Percentiles rank a stretch among this genome's conserved stretches.
These are phyloP conservation scores for Domatiomyces globalis DNA, from an alignment of 2,329 filamentous ascomycete species.

Conservation along the genomic window DNA sequence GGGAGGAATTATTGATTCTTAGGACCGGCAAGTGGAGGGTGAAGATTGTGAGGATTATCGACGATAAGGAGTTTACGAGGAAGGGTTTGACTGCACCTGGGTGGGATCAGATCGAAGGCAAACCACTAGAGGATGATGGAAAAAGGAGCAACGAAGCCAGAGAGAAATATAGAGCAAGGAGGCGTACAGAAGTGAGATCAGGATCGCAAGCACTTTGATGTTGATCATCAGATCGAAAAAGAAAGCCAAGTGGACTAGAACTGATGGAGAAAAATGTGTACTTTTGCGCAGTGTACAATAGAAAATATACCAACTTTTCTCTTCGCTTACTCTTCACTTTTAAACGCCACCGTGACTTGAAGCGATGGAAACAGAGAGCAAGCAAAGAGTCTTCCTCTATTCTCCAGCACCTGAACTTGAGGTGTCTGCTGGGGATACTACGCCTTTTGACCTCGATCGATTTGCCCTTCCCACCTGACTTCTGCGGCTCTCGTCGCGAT, in stretches of 20 bases:
- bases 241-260: too few relatives aligned
- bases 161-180: not conserved
- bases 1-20: conserved; percentile 36
- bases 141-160: not conserved
- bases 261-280: not conserved
- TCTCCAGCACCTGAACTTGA: not conserved
- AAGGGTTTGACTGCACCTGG: conserved; percentile 35
- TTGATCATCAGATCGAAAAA: too few relatives aligned
- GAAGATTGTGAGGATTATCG: conserved; percentile 41
- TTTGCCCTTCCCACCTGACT: not conserved
- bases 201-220: too few relatives aligned
- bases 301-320: not conserved
- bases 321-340: not conserved
- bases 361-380: too few relatives aligned
- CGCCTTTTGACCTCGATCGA: not conserved
- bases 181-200: too few relatives aligned
- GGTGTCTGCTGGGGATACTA: not conserved
- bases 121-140: not conserved
- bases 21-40: conserved; percentile 48
- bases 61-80: conserved; percentile 38
- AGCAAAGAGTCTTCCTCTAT: not conserved
- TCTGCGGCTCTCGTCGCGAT: conserved; percentile 6
- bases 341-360: too few relatives aligned
- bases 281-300: not conserved
- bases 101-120: conserved; percentile 15